Conservation (phyloP, 2,329 filamentous ascomycete species). For the Orbilia javanica region DNA sequence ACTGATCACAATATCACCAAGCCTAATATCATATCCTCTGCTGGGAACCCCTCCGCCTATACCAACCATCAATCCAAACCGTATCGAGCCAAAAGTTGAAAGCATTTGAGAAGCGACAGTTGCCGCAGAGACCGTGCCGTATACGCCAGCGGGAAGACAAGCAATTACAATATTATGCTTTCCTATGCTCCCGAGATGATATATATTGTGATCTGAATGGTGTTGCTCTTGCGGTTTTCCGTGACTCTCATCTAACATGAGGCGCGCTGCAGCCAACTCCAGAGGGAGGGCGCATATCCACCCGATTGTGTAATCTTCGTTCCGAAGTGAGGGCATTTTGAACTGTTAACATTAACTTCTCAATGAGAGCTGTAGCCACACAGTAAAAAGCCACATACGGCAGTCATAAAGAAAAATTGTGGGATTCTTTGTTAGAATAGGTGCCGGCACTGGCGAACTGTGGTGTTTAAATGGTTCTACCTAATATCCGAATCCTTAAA, state of each 20-base stretch:
- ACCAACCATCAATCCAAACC: slow-evolving; percentile 37
- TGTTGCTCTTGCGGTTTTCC: background rate
- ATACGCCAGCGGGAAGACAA: background rate
- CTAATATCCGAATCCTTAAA: too few species aligned
- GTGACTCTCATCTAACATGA: slow-evolving; percentile 33
- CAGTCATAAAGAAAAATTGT: too few species aligned
- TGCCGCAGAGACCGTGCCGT: slow-evolving; percentile 24
- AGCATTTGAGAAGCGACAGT: slow-evolving; percentile 32
- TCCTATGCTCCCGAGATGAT: slow-evolving; percentile 20
- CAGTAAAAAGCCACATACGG: too few species aligned
- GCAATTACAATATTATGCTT: slow-evolving; percentile 38
- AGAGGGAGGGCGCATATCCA: slow-evolving; percentile 30
- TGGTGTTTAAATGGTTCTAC: too few species aligned
- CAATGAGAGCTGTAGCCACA: too few species aligned
- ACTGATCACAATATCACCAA: slow-evolving; percentile 42
- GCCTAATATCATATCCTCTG: slow-evolving; percentile 15
- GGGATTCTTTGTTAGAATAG: too few species aligned
- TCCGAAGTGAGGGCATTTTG: background rate
- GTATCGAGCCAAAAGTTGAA: slow-evolving; percentile 14
- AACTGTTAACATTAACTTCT: too few species aligned
- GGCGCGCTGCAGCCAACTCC: slow-evolving; percentile 20
- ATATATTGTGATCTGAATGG: slow-evolving; percentile 19
- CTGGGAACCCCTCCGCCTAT: slow-evolving; percentile 38
- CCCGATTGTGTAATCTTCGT: slow-evolving; percentile 38
- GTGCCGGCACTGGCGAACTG: too few species aligned